Base-by-base conservation (phyloP, 257 asterid genomes). In the Solanum ahanhuiri region DNA sequence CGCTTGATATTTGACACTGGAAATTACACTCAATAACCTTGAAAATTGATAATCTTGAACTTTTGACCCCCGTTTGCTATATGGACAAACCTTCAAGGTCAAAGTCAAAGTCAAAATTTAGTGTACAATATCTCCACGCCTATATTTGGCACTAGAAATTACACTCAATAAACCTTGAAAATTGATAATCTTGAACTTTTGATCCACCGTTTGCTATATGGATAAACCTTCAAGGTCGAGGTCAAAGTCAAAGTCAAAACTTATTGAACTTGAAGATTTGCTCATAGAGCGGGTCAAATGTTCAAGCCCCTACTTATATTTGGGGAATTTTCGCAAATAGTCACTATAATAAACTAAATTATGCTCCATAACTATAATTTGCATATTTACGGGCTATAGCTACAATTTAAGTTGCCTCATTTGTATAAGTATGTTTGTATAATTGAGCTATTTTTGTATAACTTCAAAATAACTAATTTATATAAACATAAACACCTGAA, bases 361-460 rank as follows among this genome's bases (percentile, higher is more conserved):
- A 41, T 41, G 12, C 0, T 41, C 3, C 14, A 41, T 41, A 41
- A 41, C 14, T 41, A 41, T 41, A 41, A 0, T 0, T 9, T 41
- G 14, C 12, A 41, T 41, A 41, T 41, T 41, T 14, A 48, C 2
- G 8, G 22, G 22, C 0, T 0, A 0, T 48, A 14, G 0, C 22
- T 14, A 48, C 0, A 2, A 1, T 48, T 48, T 14, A 48, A 48
- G 20, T 0, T 48, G 1, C 0, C 20, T 48, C 3, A 0, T 48
- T 51, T 51, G 1, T 51, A 51, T 51, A 51, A 51, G 33, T 31
- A 31, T 0, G 33, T 31, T n/a, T 31, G 33, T 31, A 31, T 31
- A 31, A 31, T 31, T 31, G 33, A 31, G 33, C 3, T 31, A 31
- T 31, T 31, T 31, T 31, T 31, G 33, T 31, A 31, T 31, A 31